phyloP scores from a whole-genome alignment of 352 stramenopile species.

The Albugo laibachii region DNA sequence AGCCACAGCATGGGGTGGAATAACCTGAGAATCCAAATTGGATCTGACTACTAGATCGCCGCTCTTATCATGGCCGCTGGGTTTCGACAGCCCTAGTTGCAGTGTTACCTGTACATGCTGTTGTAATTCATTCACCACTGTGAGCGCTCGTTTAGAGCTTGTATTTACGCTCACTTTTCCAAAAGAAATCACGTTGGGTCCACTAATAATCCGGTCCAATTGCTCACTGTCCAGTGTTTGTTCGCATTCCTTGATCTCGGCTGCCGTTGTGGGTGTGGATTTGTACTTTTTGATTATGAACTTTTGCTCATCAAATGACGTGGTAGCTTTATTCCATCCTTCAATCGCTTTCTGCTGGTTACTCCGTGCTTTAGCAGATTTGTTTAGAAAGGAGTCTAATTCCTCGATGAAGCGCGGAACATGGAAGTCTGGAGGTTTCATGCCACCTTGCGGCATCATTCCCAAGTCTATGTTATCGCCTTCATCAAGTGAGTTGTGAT shows the following conservation, averaged over 20 bases:
- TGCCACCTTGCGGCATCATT: constrained; percentile 22
- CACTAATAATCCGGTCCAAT: constrained; percentile 36
- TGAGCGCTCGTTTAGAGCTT: constrained; percentile 52
- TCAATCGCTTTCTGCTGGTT: constrained; percentile 22
- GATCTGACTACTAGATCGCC: constrained; percentile 20
- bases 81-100: constrained; percentile 16
- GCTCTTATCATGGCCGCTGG: constrained; percentile 29
- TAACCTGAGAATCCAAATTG: constrained; percentile 34
- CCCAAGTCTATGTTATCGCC: constrained; percentile 9
- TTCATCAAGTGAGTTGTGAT: constrained; percentile 10
- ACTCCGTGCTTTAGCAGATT: constrained; percentile 23
- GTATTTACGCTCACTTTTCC: constrained; percentile 80
- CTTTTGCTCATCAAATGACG: constrained; percentile 72
- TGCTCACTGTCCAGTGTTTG: constrained; percentile 48
- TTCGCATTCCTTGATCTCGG: constrained; percentile 75
- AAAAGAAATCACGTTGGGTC: constrained; percentile 82
- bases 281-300: constrained; percentile 89
- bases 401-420: constrained; percentile 18
- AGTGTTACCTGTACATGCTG: constrained; percentile 66
- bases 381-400: too few relatives aligned
- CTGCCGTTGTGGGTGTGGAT: constrained; percentile 60
- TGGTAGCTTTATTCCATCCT: constrained; percentile 14
- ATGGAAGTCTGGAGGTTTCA: constrained; percentile 13
- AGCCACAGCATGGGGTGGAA: constrained; percentile 49
- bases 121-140: constrained; percentile 73